phyloP scores from a whole-genome alignment of 768 basidiomycete genomes.

The Panus rudis region DNA sequence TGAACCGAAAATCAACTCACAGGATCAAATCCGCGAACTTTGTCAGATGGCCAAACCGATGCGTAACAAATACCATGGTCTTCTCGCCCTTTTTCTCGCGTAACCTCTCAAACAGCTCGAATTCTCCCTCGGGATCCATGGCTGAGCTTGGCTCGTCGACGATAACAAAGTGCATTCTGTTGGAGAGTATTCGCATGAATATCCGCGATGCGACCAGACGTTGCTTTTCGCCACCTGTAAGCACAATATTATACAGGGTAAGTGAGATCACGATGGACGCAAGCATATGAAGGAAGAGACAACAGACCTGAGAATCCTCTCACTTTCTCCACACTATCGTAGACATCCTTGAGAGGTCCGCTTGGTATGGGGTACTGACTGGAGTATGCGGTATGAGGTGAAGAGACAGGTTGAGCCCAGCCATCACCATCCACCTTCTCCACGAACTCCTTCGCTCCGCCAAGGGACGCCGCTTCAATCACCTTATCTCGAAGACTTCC shows the following conservation, averaged over 20 bases:
- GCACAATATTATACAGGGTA: not conserved
- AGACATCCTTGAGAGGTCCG: slow-evolving; percentile 1
- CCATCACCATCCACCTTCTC: not conserved
- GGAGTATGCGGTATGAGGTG: not conserved
- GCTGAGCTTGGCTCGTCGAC: slow-evolving; percentile 56
- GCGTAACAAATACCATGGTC: slow-evolving; percentile 52
- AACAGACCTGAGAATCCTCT: slow-evolving; percentile 4
- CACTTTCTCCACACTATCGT: slow-evolving; percentile 1
- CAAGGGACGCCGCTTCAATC: slow-evolving; percentile 17
- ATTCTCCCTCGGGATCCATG: slow-evolving; percentile 49
- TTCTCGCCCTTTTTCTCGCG: slow-evolving; percentile 34
- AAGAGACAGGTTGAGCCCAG: not conserved
- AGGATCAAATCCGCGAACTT: slow-evolving; percentile 45
- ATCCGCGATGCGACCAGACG: slow-evolving; percentile 25
- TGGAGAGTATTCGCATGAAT: slow-evolving; percentile 33
- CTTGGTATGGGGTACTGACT: not conserved
- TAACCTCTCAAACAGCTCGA: slow-evolving; percentile 36
- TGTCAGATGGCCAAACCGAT: slow-evolving; percentile 45
- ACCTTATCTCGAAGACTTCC: slow-evolving; percentile 14
- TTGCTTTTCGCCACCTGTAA: slow-evolving; percentile 21
- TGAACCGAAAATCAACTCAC: slow-evolving; percentile 26
- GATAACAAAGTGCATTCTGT: slow-evolving; percentile 38
- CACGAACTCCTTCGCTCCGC: slow-evolving; percentile 4
- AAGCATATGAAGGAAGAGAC: not conserved
- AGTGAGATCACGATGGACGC: not conserved